Conservation (phyloP, 176 grass and related monocot genomes). For the Aegilops speltoides region DNA sequence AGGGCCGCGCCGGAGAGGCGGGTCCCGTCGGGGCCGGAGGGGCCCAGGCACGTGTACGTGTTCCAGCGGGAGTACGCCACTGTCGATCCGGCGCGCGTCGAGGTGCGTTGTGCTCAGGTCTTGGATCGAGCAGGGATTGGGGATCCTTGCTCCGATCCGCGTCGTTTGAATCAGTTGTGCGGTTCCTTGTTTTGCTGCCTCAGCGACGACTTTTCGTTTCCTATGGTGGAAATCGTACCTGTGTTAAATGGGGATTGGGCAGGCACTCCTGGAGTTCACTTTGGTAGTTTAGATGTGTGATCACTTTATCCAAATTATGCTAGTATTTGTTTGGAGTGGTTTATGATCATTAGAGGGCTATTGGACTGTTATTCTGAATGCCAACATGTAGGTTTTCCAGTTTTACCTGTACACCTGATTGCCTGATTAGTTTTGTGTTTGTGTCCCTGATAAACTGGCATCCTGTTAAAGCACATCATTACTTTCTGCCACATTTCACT, state of each 20-base stretch:
- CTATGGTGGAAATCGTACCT: not conserved
- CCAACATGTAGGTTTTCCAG: not conserved
- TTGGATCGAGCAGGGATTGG: not conserved
- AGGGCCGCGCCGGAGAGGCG: slow-evolving; percentile 44
- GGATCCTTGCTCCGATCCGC: not conserved
- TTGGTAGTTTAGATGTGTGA: not conserved
- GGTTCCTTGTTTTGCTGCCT: not conserved
- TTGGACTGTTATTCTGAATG: not conserved
- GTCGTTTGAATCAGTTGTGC: not conserved
- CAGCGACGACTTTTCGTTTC: not conserved
- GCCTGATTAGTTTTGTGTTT: not conserved
- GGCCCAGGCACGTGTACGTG: slow-evolving; percentile 62
- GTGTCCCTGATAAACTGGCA: not conserved
- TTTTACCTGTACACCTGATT: not conserved
- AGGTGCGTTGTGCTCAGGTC: slow-evolving; percentile 38
- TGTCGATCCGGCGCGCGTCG: slow-evolving; percentile 65
- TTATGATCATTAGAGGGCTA: slow-evolving; percentile 1
- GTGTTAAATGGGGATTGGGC: not conserved
- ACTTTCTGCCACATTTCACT: not conserved
- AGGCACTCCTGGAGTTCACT: not conserved
- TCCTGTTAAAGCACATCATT: not conserved
- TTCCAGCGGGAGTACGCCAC: slow-evolving; percentile 94
- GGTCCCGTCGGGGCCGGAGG: slow-evolving; percentile 44
- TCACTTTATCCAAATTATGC: not conserved
- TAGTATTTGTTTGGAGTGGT: not conserved